These are phyloP conservation scores for Astrephomene gubernaculifera DNA, from an alignment of 139 green algal genomes.

Conservation along the genomic window DNA sequence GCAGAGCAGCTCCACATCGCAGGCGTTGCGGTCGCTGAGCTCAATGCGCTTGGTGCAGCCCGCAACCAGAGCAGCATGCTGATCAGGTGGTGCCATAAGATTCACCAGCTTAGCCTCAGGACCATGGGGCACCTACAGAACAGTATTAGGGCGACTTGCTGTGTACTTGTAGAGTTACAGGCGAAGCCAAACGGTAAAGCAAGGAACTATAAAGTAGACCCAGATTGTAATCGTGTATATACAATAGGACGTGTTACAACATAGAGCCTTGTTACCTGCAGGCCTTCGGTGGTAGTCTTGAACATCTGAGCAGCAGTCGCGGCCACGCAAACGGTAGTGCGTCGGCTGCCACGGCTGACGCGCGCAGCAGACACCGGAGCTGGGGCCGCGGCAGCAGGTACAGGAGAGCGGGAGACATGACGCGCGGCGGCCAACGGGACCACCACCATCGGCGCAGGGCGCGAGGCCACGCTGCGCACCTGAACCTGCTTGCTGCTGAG, in stretches of 20 bases:
- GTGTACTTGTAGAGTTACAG: too few relatives aligned
- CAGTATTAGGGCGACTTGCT: too few relatives aligned
- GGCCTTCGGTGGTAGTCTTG: conserved; percentile 2
- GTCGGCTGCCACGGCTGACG: neutral
- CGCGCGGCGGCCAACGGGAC: neutral
- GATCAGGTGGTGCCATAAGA: conserved; percentile 74
- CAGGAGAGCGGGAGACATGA: neutral
- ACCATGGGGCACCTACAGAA: conserved; percentile 82
- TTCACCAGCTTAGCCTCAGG: conserved; percentile 79
- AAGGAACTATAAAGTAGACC: too few relatives aligned
- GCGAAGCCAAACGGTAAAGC: too few relatives aligned
- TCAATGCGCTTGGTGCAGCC: conserved; percentile 80
- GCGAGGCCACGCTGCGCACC: neutral
- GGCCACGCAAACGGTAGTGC: neutral
- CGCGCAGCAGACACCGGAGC: neutral
- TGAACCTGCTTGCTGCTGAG: conserved; percentile 37
- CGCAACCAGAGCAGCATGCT: conserved; percentile 64
- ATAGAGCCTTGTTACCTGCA: too few relatives aligned
- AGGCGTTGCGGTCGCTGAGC: conserved; percentile 89
- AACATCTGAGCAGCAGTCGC: neutral
- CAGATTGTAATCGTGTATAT: too few relatives aligned
- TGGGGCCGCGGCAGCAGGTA: neutral
- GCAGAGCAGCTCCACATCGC: conserved; percentile 93
- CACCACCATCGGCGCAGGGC: neutral
- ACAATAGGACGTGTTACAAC: neutral